A percentile compares a stretch with the other conserved stretches of the same genome.
These are phyloP conservation scores for Aurantiochytrium sp. DNA, from an alignment of 108 stramenopile species.

Conservation along the genomic window DNA sequence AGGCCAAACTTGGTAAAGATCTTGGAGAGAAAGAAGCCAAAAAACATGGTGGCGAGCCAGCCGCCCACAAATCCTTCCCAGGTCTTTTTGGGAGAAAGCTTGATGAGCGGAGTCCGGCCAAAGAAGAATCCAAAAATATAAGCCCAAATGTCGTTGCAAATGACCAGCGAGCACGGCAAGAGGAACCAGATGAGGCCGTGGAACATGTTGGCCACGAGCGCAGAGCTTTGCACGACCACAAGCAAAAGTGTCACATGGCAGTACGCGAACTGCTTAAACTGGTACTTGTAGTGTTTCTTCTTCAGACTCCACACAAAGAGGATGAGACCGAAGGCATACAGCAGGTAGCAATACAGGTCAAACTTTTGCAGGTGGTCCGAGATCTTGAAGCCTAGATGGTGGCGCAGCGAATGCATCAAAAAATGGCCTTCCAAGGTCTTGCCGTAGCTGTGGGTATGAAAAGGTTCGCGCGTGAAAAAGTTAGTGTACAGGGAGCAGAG, in stretches of 20 bases:
- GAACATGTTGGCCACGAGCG: conserved; percentile 90
- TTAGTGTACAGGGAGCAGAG: too few species aligned
- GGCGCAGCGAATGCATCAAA: not conserved
- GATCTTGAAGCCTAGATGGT: conserved; percentile 4
- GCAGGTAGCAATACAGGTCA: not conserved
- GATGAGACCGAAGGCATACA: conserved; percentile 14
- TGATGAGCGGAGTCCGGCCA: conserved; percentile 79
- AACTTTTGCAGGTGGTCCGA: not conserved
- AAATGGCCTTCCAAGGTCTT: not conserved
- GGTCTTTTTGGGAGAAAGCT: conserved; percentile 86
- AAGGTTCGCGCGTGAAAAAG: not conserved
- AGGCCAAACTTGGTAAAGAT: conserved; percentile 68
- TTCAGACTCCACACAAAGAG: conserved; percentile 28
- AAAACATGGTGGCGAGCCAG: conserved; percentile 73
- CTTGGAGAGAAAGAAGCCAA: conserved; percentile 73
- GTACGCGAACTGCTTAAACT: conserved; percentile 28
- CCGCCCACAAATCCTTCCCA: conserved; percentile 96
- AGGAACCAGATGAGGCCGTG: conserved; percentile 97
- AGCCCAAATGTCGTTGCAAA: conserved; percentile 91
- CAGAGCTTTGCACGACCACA: conserved; percentile 42
- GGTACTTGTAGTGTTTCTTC: conserved; percentile 37
- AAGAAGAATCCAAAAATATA: conserved; percentile 82
- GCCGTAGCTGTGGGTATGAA: not conserved
- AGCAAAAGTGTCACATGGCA: conserved; percentile 42
- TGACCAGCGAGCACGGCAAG: conserved; percentile 79